Evolutionary conservation across 176 grass and related monocot genomes (phyloP), one percentile per base, ranked within the genome.

Genomic region (Pharus latifolius): DNA sequence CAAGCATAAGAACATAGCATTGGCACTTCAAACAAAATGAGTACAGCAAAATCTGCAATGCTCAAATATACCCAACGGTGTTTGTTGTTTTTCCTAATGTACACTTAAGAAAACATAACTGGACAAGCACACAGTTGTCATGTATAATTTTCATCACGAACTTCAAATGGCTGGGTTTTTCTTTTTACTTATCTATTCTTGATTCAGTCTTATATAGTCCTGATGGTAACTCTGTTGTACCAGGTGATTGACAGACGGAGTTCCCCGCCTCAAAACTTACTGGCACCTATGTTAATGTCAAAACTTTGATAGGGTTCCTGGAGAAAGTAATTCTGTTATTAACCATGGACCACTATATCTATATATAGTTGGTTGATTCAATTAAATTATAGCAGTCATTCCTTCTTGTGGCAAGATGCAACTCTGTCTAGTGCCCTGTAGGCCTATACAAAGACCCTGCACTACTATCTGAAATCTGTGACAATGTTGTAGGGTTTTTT

Each of bases 261-360:
- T n/a, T n/a, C 3, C 13, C 45, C 1, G 3, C 59, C 67, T 73
- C 41, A 73, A 5, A 41, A 9, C 0, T 22, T 22, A 3, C 14
- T 2, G 10, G 17, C n/a, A 23, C 22, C 8, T 45, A 10, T 47
- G 14, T 16, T 74, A n/a, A 32, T 75, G 1, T 80, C 83, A 2
- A 85, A 80, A 56, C 76, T 85, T 42, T 80, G 56, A 85, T 55
- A 32, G 49, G n/a, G 49, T 46, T 29, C 27, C 1, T 32, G 5
- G 35, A 47, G 35, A 53, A 53, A 46, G 20, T 43, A 57, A 74
- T 12, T 15, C 12, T 25, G 14, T 23, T 1, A 30, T 53, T 4
- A 22, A 6, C 12, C 0, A n/a, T n/a, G n/a, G 6, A 5, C 23
- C 34, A 7, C n/a, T 6, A 23, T 11, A 37, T n/a, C n/a, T n/a